phyloP scores from a whole-genome alignment of 495 filamentous ascomycete species.

The Zalerion maritima region DNA sequence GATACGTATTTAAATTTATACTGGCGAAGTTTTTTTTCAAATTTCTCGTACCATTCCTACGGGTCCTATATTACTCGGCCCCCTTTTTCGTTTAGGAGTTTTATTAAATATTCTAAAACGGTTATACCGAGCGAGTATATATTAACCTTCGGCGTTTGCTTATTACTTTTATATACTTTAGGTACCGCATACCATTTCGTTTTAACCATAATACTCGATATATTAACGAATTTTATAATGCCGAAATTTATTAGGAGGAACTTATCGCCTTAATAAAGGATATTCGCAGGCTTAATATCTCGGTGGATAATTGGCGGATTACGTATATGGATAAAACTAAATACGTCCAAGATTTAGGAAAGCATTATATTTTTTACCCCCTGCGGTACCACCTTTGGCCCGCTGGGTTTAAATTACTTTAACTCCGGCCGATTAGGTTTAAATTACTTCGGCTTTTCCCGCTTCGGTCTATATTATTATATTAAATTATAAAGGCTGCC shows the following conservation, averaged over 20 bases:
- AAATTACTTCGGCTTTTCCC: no score
- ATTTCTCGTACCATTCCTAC: slow-evolving; percentile 6
- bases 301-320: slow-evolving; percentile 12
- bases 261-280: slow-evolving; percentile 8
- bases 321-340: slow-evolving; percentile 9
- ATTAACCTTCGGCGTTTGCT: slow-evolving; percentile 8
- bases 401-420: no score
- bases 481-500: slow-evolving; percentile 6
- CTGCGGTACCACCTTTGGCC: no score
- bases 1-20: slow-evolving; percentile 2
- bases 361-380: slow-evolving; percentile 6
- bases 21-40: slow-evolving; percentile 4
- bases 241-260: slow-evolving; percentile 11
- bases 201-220: slow-evolving; percentile 9
- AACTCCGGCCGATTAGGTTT: no score
- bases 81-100: not conserved
- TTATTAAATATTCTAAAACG: slow-evolving; percentile 7
- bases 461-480: not conserved
- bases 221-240: slow-evolving; percentile 11
- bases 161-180: slow-evolving; percentile 2
- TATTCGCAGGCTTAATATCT: slow-evolving; percentile 9
- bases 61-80: not conserved
- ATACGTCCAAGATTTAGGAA: slow-evolving; percentile 8
- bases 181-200: slow-evolving; percentile 6
- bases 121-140: slow-evolving; percentile 7